These are phyloP conservation scores for Coprinopsis strossmayeri DNA, from an alignment of 768 basidiomycete genomes.

Conservation along the genomic window DNA sequence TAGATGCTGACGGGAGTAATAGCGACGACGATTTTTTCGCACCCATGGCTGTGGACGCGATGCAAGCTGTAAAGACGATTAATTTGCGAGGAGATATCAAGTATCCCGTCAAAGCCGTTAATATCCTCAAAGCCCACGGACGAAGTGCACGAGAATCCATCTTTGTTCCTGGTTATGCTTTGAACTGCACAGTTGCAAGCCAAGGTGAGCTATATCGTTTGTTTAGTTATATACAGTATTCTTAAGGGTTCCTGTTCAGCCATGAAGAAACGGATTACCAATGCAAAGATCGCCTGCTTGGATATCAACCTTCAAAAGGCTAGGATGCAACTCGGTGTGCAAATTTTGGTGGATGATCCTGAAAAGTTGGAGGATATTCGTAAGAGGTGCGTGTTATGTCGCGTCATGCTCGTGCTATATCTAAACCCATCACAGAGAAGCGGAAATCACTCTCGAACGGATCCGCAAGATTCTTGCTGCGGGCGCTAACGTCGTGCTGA, in stretches of 20 bases:
- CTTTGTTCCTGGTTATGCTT: constrained; percentile 92
- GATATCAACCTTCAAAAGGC: constrained; percentile 97
- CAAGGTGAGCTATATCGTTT: constrained; percentile 59
- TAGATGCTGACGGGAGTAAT: not conserved
- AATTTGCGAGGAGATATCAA: constrained; percentile 94
- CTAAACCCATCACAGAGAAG: constrained; percentile 50
- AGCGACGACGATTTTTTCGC: constrained; percentile 98
- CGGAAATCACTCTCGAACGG: constrained; percentile 92
- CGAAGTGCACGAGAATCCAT: constrained; percentile 92
- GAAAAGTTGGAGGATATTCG: constrained; percentile 95
- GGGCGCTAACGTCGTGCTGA: constrained; percentile 94
- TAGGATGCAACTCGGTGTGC: constrained; percentile 96
- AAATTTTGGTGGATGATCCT: constrained; percentile 95
- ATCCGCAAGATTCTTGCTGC: constrained; percentile 93
- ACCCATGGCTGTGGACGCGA: constrained; percentile 98
- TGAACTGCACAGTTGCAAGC: constrained; percentile 98
- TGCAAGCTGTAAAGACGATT: constrained; percentile 93
- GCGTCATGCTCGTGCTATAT: constrained; percentile 2
- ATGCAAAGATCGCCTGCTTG: constrained; percentile 96
- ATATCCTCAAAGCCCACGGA: constrained; percentile 96
- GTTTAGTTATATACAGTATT: constrained; percentile 3
- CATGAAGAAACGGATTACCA: constrained; percentile 92
- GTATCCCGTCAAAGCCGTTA: constrained; percentile 99
- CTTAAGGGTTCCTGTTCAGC: constrained; percentile 51
- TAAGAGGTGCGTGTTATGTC: constrained; percentile 55